Evolutionary conservation across 371 early-diverging fungal species (phyloP), one percentile per base, ranked within the genome.

Genomic region (Mortierella sp.): DNA sequence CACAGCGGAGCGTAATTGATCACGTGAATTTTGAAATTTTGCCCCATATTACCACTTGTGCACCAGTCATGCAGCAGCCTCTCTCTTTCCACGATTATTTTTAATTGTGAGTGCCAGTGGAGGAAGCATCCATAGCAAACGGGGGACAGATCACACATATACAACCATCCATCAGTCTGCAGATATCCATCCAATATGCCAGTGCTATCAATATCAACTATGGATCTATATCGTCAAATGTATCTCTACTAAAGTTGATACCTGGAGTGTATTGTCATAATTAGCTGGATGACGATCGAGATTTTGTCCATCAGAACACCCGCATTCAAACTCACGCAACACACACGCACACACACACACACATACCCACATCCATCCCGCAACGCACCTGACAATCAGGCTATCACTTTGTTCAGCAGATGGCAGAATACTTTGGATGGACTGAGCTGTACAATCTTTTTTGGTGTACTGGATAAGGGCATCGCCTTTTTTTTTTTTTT

Each of bases 81-180:
- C 66, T 66, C 66, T 66, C 58, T 66, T 66, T 66, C 66, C 66
- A 66, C 66, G 66, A 66, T 66, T 66, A 66, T 43, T 58, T 66
- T 65, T 65, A 66, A 45, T 66, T 66, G 66, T 66, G 66, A 66
- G 66, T 66, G 66, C 55, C 65, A 40, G 52, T 53, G 53, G 65
- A 65, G 65, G 41, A 65, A 55, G n/a, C 22, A 40, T 33, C 45
- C 43, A 45, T 62, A 16, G 45, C 7, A 57, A 36, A 0, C 32
- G 19, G 11, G 21, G 41, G 55, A 40, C 7, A 65, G 33, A 22
- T 33, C 22, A 21, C 65, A 28, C 11, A 45, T n/a, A 22, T 59
- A 59, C 62, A 65, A 24, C 55, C 11, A 64, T 64, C 64, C 64
- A 64, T 64, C 64, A 16, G 36, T 28, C 16, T 21, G 10, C 10